These are phyloP conservation scores for Maudiozyma saulgeensis DNA, from an alignment of 805 yeast genomes.

Conservation along the genomic window DNA sequence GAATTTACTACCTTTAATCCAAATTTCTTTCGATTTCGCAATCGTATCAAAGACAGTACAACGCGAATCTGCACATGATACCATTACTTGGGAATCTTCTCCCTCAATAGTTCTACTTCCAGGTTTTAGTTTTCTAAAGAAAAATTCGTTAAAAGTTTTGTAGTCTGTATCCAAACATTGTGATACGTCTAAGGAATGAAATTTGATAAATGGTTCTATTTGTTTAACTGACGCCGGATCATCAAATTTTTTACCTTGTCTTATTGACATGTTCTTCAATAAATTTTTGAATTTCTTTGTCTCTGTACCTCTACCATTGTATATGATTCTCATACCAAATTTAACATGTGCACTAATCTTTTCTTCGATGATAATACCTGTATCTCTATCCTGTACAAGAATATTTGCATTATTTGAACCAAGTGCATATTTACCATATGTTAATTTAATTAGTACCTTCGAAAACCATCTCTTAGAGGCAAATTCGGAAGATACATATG, in stretches of 20 bases:
- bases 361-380: conserved; percentile 87
- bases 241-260: conserved; percentile 83
- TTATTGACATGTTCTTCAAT: conserved; percentile 55
- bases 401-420: conserved; percentile 92
- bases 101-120: conserved; percentile 66
- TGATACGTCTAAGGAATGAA: conserved; percentile 67
- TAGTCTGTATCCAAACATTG: conserved; percentile 56
- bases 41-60: conserved; percentile 59
- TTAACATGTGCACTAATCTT: conserved; percentile 85
- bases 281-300: conserved; percentile 49
- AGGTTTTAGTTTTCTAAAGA: conserved; percentile 66
- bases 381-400: conserved; percentile 80
- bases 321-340: conserved; percentile 74
- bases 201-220: conserved; percentile 69
- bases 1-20: conserved; percentile 86
- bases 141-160: conserved; percentile 78
- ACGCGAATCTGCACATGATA: conserved; percentile 84
- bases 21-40: conserved; percentile 54
- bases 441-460: conserved; percentile 68
- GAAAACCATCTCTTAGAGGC: conserved; percentile 89
- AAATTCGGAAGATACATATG: conserved; percentile 67
- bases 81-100: conserved; percentile 38
- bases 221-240: conserved; percentile 52
- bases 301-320: conserved; percentile 60
- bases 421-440: conserved; percentile 77